Conservation (phyloP, 2,329 filamentous ascomycete species). For the Phyllosticta citribraziliensis region DNA sequence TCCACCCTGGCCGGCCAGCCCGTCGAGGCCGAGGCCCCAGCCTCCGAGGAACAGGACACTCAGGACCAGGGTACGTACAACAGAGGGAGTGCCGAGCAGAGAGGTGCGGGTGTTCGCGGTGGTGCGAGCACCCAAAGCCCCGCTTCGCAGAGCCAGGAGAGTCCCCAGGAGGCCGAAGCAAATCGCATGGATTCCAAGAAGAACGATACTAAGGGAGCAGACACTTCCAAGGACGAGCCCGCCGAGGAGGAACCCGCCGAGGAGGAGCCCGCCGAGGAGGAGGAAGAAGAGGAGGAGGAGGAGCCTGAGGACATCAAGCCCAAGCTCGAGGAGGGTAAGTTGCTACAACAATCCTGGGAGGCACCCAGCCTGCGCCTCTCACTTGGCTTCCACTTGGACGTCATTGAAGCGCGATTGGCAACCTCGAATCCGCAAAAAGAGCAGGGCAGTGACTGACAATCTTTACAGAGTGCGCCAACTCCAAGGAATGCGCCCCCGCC, state of each 20-base stretch:
- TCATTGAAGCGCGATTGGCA: constrained; percentile 1
- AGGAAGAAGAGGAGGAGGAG: constrained; percentile 74
- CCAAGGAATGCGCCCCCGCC: constrained; percentile 69
- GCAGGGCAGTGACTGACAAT: neutral
- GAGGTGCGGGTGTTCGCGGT: constrained; percentile 24
- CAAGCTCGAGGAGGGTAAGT: constrained; percentile 83
- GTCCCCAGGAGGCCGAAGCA: constrained; percentile 22
- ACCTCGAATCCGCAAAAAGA: neutral
- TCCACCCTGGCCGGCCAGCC: constrained; percentile 49
- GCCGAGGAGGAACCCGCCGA: constrained; percentile 47
- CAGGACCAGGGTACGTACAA: constrained; percentile 24
- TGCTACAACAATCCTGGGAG: neutral
- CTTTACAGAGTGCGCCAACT: constrained; percentile 73
- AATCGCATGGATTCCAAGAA: neutral
- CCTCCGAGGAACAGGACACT: constrained; percentile 29
- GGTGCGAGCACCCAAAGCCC: constrained; percentile 27
- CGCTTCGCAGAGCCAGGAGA: constrained; percentile 29
- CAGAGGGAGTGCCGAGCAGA: constrained; percentile 19
- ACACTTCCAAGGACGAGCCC: constrained; percentile 35
- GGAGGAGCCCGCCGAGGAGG: constrained; percentile 59
- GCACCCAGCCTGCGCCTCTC: neutral
- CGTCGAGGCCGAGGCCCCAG: constrained; percentile 36
- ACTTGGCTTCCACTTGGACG: neutral
- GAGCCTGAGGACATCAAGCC: constrained; percentile 81
- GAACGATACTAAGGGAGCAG: constrained; percentile 22